These are phyloP conservation scores for Saccharomyces hybrid DNA, from an alignment of 1,139 yeast genomes.

Conservation along the genomic window DNA sequence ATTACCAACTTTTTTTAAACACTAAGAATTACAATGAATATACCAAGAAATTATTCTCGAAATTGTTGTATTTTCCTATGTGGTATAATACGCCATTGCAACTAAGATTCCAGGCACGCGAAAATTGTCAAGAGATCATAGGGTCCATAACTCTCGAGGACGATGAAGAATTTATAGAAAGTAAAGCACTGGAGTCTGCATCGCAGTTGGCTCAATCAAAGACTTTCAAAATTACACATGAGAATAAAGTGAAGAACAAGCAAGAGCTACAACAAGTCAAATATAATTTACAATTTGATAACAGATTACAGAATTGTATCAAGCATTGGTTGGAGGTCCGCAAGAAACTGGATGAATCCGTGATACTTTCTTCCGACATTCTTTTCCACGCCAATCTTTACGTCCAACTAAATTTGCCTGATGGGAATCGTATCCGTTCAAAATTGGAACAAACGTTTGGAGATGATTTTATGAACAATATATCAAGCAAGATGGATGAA, in stretches of 20 bases:
- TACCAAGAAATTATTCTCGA: constrained; percentile 53
- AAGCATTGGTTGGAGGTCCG: constrained; percentile 18
- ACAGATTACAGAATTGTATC: constrained; percentile 13
- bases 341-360: constrained; percentile 6
- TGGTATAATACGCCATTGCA: constrained; percentile 70
- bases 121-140: constrained; percentile 34
- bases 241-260: constrained; percentile 14
- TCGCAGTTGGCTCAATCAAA: constrained; percentile 25
- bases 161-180: constrained; percentile 13
- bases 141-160: constrained; percentile 16
- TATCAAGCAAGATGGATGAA: not conserved
- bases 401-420: constrained; percentile 23
- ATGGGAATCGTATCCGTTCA: constrained; percentile 16
- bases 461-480: constrained; percentile 2
- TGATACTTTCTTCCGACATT: constrained; percentile 15
- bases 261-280: constrained; percentile 43
- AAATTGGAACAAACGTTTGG: constrained; percentile 13
- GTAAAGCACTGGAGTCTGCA: constrained; percentile 9
- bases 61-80: constrained; percentile 71
- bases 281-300: constrained; percentile 36
- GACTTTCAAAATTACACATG: constrained; percentile 20
- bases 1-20: constrained; percentile 55
- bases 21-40: constrained; percentile 56
- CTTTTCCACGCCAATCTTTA: constrained; percentile 23
- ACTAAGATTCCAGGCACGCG: constrained; percentile 43